Evolutionary conservation across 2,329 filamentous ascomycete species (phyloP).

Genomic region (Ceratocystiopsis minuta): DNA sequence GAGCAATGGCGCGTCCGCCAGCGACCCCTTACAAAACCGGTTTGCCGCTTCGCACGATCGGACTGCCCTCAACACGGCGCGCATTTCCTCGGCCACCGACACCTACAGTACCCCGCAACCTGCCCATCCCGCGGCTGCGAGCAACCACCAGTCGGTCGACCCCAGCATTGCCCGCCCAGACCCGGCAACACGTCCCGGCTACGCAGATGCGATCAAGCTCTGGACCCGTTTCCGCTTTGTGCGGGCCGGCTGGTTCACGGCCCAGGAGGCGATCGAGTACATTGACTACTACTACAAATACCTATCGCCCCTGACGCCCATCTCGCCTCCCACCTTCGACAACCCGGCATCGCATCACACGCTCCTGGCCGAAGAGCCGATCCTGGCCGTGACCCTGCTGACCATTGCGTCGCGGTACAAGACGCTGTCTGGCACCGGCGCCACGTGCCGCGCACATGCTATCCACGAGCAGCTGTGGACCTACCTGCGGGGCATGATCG

Average conservation of each 20-base stretch:
- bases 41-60: background rate
- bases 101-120: slow-evolving; percentile 1
- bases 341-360: slow-evolving; percentile 63
- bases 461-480: slow-evolving; percentile 95
- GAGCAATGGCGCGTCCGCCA: background rate
- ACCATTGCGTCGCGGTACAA: slow-evolving; percentile 83
- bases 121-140: background rate
- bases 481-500: slow-evolving; percentile 86
- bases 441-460: slow-evolving; percentile 66
- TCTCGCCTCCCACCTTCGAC: slow-evolving; percentile 79
- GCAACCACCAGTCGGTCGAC: slow-evolving; percentile 24
- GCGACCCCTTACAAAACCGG: background rate
- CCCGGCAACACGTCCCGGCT: slow-evolving; percentile 32
- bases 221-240: slow-evolving; percentile 91
- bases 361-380: slow-evolving; percentile 77
- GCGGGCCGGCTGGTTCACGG: slow-evolving; percentile 91
- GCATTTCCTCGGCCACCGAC: background rate
- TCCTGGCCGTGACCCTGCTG: slow-evolving; percentile 77
- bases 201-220: slow-evolving; percentile 57
- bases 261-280: slow-evolving; percentile 81
- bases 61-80: background rate
- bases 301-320: slow-evolving; percentile 79
- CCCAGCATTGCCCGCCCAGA: slow-evolving; percentile 26
- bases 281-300: slow-evolving; percentile 92
- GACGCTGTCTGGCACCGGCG: slow-evolving; percentile 60